phyloP scores from a whole-genome alignment of 257 asterid genomes.

The Solanum rostratum region DNA sequence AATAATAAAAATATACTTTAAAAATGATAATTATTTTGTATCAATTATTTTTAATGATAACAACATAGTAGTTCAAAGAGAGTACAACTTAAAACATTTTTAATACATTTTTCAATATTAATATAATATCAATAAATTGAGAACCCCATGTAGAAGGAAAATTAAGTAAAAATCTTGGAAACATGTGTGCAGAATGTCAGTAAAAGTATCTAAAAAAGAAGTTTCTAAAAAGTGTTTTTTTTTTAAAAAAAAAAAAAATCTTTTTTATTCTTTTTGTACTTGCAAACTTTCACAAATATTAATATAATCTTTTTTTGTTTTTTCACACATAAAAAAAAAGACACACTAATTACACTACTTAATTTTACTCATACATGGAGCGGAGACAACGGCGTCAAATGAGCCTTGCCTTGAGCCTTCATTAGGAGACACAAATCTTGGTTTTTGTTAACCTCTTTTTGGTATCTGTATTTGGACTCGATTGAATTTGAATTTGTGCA shows the following conservation, averaged over 20 bases:
- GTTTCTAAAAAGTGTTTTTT: constrained; percentile 5
- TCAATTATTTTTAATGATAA: too few species aligned
- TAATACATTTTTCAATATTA: neutral
- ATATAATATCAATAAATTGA: neutral
- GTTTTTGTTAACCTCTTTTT: constrained; percentile 10
- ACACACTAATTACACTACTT: neutral
- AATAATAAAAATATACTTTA: too few species aligned
- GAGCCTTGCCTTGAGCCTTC: constrained; percentile 28
- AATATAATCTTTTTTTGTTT: neutral
- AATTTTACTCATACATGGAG: constrained; percentile 3
- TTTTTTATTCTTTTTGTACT: neutral
- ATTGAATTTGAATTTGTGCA: neutral
- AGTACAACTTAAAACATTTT: neutral
- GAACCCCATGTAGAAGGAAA: neutral
- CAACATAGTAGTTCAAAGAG: too few species aligned
- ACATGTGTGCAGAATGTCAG: constrained; percentile 56
- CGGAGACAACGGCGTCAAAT: constrained; percentile 58
- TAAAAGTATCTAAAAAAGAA: constrained; percentile 31
- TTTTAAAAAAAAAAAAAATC: neutral
- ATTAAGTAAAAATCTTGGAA: constrained; percentile 13
- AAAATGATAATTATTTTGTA: too few species aligned
- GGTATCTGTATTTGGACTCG: accelerated
- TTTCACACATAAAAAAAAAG: neutral
- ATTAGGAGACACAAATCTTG: constrained; percentile 45
- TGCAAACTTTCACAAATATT: neutral